Conservation (phyloP, 306 rosid genomes). For the Sicyos edulis region DNA sequence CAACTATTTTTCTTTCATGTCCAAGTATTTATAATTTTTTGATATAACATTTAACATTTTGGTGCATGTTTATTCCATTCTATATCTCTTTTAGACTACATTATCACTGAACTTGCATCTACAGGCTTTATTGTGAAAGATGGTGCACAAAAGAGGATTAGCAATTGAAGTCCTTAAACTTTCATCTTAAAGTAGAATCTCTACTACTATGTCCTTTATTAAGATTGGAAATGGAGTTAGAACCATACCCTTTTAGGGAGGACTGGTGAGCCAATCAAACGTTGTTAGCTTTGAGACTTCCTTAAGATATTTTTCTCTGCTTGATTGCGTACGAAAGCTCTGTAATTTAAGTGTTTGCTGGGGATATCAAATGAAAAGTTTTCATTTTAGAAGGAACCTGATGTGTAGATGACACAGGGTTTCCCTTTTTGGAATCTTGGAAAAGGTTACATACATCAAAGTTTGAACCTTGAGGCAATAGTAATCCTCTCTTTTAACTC, state of each 20-base stretch:
- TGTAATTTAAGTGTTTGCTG: neutral
- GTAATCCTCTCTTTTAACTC: neutral
- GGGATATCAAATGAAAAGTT: neutral
- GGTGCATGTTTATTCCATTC: neutral
- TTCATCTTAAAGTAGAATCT: neutral
- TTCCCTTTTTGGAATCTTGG: neutral
- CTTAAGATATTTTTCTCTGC: neutral
- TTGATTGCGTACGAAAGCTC: neutral
- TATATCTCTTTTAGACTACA: neutral
- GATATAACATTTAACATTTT: neutral
- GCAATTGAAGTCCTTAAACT: constrained; percentile 1
- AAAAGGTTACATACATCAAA: constrained; percentile 1
- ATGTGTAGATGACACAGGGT: neutral
- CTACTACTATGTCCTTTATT: neutral
- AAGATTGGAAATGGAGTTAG: constrained; percentile 5
- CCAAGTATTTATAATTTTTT: neutral
- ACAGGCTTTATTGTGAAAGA: neutral
- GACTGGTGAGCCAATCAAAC: neutral
- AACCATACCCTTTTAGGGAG: neutral
- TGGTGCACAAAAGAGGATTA: neutral
- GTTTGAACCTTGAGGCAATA: neutral
- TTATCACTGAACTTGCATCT: neutral
- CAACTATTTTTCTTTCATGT: neutral
- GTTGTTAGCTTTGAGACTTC: neutral
- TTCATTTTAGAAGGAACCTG: neutral